phyloP scores from a whole-genome alignment of 345 rosid genomes.

The Rhizophora apiculata region DNA sequence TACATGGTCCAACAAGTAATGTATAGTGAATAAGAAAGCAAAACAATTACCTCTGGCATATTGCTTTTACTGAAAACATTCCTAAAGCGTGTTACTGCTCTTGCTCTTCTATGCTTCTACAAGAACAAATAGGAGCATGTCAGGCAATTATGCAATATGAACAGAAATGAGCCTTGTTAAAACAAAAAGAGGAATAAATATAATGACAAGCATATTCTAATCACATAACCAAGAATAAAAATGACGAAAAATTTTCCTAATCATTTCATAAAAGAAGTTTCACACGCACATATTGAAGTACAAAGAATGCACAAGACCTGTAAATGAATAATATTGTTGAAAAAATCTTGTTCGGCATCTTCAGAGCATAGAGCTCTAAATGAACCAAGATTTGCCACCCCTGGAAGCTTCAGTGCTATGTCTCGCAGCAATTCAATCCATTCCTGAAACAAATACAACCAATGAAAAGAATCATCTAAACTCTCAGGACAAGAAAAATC shows the following conservation, averaged over 20 bases:
- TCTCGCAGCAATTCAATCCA: slow-evolving; percentile 81
- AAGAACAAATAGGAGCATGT: slow-evolving; percentile 14
- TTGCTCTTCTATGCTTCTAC: slow-evolving; percentile 78
- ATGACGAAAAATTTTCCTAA: too few species aligned
- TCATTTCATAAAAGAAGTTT: too few species aligned
- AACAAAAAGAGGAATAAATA: too few species aligned
- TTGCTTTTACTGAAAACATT: slow-evolving; percentile 42
- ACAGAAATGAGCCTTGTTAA: background rate
- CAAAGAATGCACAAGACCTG: slow-evolving; percentile 43
- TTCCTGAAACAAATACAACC: slow-evolving; percentile 51
- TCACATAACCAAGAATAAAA: too few species aligned
- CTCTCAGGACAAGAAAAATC: background rate
- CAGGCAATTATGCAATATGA: background rate
- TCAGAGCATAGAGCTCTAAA: slow-evolving; percentile 69
- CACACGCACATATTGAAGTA: background rate
- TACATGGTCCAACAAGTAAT: background rate
- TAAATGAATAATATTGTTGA: slow-evolving; percentile 64
- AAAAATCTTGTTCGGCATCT: slow-evolving; percentile 84
- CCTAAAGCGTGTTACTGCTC: slow-evolving; percentile 62
- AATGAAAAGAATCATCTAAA: slow-evolving; percentile 8
- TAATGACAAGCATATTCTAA: background rate
- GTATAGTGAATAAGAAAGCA: background rate
- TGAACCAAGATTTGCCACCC: slow-evolving; percentile 48
- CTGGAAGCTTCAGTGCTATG: slow-evolving; percentile 79
- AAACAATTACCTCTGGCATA: slow-evolving; percentile 52